A percentile compares a stretch with the other conserved stretches of the same genome.
Evolutionary conservation across 2,329 filamentous ascomycete genomes (phyloP).

Genomic region (Chalaropsis ovoidea): DNA sequence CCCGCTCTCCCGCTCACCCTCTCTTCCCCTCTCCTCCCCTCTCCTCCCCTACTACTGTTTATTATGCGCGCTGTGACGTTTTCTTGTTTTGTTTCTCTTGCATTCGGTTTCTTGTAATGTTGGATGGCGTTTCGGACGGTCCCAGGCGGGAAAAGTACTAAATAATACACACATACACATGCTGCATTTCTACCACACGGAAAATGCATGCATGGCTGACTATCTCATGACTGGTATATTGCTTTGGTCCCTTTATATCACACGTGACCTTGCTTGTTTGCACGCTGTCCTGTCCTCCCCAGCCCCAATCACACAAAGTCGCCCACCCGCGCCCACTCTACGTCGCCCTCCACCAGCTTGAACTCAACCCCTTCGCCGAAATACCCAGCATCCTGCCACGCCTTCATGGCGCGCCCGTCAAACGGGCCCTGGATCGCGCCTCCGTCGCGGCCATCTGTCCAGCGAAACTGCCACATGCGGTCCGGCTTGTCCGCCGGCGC

Average conservation of each 20-base stretch:
- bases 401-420: constrained; percentile 72
- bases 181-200: constrained; percentile 5
- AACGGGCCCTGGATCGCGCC: constrained; percentile 72
- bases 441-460: constrained; percentile 78
- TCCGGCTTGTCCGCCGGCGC: constrained; percentile 25
- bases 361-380: constrained; percentile 87
- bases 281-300: background rate
- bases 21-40: background rate
- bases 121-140: constrained; percentile 24
- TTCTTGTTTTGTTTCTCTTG: constrained; percentile 21
- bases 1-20: too few species aligned
- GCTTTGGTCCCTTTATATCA: background rate
- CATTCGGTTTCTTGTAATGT: constrained; percentile 20
- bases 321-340: constrained; percentile 43
- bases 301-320: constrained; percentile 33
- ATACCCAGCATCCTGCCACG: constrained; percentile 86
- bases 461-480: constrained; percentile 78
- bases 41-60: background rate
- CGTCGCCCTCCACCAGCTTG: constrained; percentile 46
- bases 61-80: background rate
- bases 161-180: constrained; percentile 24
- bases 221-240: background rate
- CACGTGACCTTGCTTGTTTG: background rate
- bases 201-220: background rate
- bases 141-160: constrained; percentile 24